Conservation (phyloP, 2,329 filamentous ascomycete species). For the Apiospora marii region DNA sequence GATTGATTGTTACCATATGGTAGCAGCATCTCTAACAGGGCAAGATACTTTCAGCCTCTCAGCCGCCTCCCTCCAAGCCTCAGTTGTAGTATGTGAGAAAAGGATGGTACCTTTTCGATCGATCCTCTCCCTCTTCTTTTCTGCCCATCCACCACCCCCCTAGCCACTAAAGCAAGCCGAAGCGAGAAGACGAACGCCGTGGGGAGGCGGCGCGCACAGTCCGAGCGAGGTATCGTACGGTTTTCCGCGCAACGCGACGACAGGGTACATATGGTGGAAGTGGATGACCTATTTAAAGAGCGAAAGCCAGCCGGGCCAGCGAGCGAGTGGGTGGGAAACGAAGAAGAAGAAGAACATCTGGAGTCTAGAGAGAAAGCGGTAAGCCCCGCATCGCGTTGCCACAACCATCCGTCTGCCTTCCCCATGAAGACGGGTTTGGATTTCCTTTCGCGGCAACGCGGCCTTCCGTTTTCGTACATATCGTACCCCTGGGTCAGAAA, state of each 20-base stretch:
- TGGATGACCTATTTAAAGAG: neutral
- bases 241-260: neutral
- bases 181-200: neutral
- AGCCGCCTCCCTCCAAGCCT: neutral
- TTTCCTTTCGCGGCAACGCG: neutral
- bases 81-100: too few relatives aligned
- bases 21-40: neutral
- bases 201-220: conserved; percentile 1
- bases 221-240: neutral
- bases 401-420: neutral
- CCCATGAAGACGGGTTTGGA: neutral
- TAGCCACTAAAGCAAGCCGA: neutral
- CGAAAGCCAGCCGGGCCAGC: neutral
- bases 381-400: neutral
- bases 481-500: neutral
- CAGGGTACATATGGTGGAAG: neutral
- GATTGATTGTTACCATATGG: neutral
- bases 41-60: conserved; percentile 6
- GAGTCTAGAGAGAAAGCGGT: neutral
- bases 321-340: neutral
- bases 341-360: neutral
- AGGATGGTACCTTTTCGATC: neutral
- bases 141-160: neutral
- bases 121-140: neutral
- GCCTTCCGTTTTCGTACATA: neutral